A percentile compares a stretch with the other conserved stretches of the same genome.
phyloP scores from a whole-genome alignment of 2,329 filamentous ascomycete genomes.

The Colletotrichum zoysiae region DNA sequence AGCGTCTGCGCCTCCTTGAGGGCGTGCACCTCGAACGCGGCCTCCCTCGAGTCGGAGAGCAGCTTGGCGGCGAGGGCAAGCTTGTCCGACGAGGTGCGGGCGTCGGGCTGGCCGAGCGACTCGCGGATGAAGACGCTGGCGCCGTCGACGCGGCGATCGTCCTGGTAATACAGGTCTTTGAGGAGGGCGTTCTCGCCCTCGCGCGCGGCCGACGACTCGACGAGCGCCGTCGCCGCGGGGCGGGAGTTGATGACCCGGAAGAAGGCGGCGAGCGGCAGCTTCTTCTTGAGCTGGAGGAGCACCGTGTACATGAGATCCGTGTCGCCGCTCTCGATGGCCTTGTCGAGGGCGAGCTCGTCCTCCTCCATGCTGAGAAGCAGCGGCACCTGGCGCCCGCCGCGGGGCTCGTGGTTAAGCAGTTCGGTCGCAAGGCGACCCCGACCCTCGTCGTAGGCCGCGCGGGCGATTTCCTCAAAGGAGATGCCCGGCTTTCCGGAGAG shows the following conservation, averaged over 20 bases:
- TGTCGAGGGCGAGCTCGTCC: constrained; percentile 93
- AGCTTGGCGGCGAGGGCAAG: constrained; percentile 87
- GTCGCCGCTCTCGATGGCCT: constrained; percentile 95
- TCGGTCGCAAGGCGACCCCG: constrained; percentile 89
- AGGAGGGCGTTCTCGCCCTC: constrained; percentile 83
- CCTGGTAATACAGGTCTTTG: constrained; percentile 97
- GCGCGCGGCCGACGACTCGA: constrained; percentile 82
- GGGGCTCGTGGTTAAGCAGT: constrained; percentile 91
- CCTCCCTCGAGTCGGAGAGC: constrained; percentile 85
- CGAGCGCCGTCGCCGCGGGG: constrained; percentile 87
- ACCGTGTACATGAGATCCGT: constrained; percentile 94
- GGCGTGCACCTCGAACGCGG: constrained; percentile 77
- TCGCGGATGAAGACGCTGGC: constrained; percentile 89
- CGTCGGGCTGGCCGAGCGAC: constrained; percentile 79
- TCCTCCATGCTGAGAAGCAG: constrained; percentile 95
- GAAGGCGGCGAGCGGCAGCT: constrained; percentile 89
- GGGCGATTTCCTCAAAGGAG: constrained; percentile 94
- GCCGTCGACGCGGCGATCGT: constrained; percentile 89
- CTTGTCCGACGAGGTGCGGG: constrained; percentile 82
- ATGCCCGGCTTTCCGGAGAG: constrained; percentile 90
- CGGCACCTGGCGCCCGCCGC: constrained; percentile 95
- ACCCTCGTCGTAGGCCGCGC: constrained; percentile 94
- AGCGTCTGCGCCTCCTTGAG: constrained; percentile 85
- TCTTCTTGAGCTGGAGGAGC: constrained; percentile 87
- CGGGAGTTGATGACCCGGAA: constrained; percentile 91